Evolutionary conservation across 352 stramenopile genomes (phyloP), one percentile per base, ranked within the genome.

Genomic region (Pythium oligandrum): DNA sequence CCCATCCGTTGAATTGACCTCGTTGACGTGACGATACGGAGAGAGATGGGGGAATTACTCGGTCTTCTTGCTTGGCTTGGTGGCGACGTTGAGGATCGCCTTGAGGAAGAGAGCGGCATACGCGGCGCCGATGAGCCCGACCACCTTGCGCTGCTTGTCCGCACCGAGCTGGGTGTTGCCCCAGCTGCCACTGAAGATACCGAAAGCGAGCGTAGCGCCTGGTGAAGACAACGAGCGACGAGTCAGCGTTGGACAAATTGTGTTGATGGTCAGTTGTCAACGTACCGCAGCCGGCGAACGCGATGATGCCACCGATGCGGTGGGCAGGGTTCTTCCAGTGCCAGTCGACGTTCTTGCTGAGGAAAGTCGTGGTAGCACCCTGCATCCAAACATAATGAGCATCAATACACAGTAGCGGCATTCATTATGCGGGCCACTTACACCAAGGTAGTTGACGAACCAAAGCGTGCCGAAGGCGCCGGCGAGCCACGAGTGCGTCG

Each of bases 401-500:
- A 26, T 26, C 17, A 26, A 26, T 26, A 26, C 17, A 26, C 17
- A 26, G 17, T 26, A 50, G 32, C 6, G 26, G 32, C 26, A 38
- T 50, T 42, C 43, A 54, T 6, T 40, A 43, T 10, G 48, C 8
- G 3, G 8, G 12, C 6, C 6, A 63, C 66, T 36, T 58, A 88
- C 78, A 6, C 73, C 76, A 4, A 89, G 59, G 48, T 82, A 64
- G 60, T 86, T 85, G 40, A 89, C 64, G 35, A 63, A 63, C n/a
- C 70, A 69, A 11, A 89, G 39, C 43, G 62, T 78, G 35, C 51
- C 58, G 11, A 69, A 83, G 11, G 32, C 63, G 4, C 55, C 72
- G 0, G 75, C 75, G n/a, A 85, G 48, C 78, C 78, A 89, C 57
- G 78, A 89, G 66, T 89, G 78, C n/a, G 68, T 77, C 12, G 73